These are phyloP conservation scores for Rhizopogon sp. DNA, from an alignment of 768 basidiomycete genomes.

Conservation along the genomic window DNA sequence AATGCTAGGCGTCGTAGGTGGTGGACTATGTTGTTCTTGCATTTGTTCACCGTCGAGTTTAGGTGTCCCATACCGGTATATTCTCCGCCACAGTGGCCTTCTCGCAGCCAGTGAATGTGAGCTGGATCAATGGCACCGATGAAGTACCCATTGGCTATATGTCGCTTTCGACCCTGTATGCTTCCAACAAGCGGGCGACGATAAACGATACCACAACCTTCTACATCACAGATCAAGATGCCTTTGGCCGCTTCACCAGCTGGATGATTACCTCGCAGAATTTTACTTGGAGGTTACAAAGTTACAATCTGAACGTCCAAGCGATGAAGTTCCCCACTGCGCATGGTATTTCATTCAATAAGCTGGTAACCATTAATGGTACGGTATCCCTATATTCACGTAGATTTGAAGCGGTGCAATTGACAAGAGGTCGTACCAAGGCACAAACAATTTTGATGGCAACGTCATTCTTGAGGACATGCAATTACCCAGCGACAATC, in stretches of 20 bases:
- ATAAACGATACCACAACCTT: slow-evolving; percentile 61
- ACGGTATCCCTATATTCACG: slow-evolving; percentile 2
- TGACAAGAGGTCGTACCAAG: slow-evolving; percentile 23
- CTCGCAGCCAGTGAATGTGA: slow-evolving; percentile 49
- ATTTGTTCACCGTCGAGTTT: background rate
- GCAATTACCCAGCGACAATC: slow-evolving; percentile 61
- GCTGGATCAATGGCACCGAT: slow-evolving; percentile 49
- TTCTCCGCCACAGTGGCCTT: slow-evolving; percentile 62
- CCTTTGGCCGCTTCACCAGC: slow-evolving; percentile 58
- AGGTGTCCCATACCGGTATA: slow-evolving; percentile 66
- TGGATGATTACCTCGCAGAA: slow-evolving; percentile 60
- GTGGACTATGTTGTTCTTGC: background rate
- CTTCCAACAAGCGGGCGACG: slow-evolving; percentile 50
- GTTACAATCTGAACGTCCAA: slow-evolving; percentile 52
- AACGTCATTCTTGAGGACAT: slow-evolving; percentile 53
- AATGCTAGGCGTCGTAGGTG: slow-evolving; percentile 49
- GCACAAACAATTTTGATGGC: slow-evolving; percentile 57
- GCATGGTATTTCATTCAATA: slow-evolving; percentile 61
- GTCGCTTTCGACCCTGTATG: slow-evolving; percentile 40
- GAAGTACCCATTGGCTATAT: slow-evolving; percentile 52
- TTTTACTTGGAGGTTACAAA: slow-evolving; percentile 65
- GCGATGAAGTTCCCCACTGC: slow-evolving; percentile 65
- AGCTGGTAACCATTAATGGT: slow-evolving; percentile 55
- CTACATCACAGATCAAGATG: slow-evolving; percentile 46
- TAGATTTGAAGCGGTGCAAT: background rate